Evolutionary conservation across 805 yeast genomes (phyloP), one percentile per base, ranked within the genome.

Genomic region (Maudiozyma bulderi): DNA sequence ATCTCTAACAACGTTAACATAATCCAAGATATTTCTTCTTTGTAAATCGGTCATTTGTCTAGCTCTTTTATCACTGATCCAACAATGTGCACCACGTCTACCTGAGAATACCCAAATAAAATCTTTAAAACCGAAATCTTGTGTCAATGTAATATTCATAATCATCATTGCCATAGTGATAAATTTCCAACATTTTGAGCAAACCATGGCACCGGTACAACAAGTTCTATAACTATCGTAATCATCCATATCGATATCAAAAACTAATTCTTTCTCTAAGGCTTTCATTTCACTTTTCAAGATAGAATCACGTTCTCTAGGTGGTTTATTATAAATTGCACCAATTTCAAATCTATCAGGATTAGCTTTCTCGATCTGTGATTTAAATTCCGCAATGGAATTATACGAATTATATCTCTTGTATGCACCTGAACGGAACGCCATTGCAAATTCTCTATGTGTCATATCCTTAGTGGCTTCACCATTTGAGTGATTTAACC

Each of bases 21-120:
- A 93, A 55, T 86, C 90, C 33, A 90, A 82, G 10, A 93, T 77
- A 3, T 95, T 80, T 57, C 84, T 74, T 59, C 99, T 77, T 52
- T 80, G 78, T 5, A 71, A 59, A 64, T 93, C 98, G 53, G 79
- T 84, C 52, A 93, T 66, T 1, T 64, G 58, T 49, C 97, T 71
- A 0, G 97, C 96, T 44, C 90, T 71, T 48, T 76, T 68, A 63
- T 93, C 99, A 66, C 95, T 86, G 28, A 93, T 76, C 99, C 99
- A 93, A 60, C 98, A 95, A 73, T 93, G 99, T 13, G 95, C 95
- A 66, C 99, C 99, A 77, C 99, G 86, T 73, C 99, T 84, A 44
- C 99, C 99, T 0, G 96, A 88, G 62, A 87, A 93, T 5, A 91
- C 96, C 98, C 98, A 93, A 45, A 93, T 73, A 61, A 88, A 72